Percentiles rank a stretch among this genome's conserved stretches.
Evolutionary conservation across 495 filamentous ascomycete genomes (phyloP).

Genomic region (Penicillium coprophilum): DNA sequence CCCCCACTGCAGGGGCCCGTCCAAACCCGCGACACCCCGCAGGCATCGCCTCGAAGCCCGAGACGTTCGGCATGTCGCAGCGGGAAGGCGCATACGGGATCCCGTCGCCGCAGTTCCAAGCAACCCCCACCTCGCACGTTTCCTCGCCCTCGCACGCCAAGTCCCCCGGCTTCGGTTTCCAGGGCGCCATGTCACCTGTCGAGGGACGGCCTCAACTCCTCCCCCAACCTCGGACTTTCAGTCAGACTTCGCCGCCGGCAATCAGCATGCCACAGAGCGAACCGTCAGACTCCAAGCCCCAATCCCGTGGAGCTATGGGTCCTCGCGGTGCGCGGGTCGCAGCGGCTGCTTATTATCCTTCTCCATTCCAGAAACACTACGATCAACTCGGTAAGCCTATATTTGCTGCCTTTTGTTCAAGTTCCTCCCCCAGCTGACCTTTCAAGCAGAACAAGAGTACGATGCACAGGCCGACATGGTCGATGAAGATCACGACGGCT

Average conservation of each 20-base stretch:
- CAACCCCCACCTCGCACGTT: conserved; percentile 79
- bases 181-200: conserved; percentile 68
- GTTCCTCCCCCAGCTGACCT: conserved; percentile 19
- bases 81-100: conserved; percentile 50
- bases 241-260: conserved; percentile 38
- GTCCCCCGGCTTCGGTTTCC: conserved; percentile 68
- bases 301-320: conserved; percentile 22
- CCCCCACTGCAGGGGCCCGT: conserved; percentile 28
- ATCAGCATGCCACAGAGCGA: conserved; percentile 47
- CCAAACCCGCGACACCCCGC: conserved; percentile 66
- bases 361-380: conserved; percentile 89
- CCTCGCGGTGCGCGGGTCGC: conserved; percentile 39
- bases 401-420: background rate
- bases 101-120: conserved; percentile 63
- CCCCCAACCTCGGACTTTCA: conserved; percentile 43
- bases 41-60: conserved; percentile 69
- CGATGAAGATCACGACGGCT: conserved; percentile 77
- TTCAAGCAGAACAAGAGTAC: conserved; percentile 89
- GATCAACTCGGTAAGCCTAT: conserved; percentile 89
- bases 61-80: conserved; percentile 56
- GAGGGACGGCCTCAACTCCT: conserved; percentile 55
- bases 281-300: conserved; percentile 37
- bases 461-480: conserved; percentile 94
- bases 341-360: conserved; percentile 67
- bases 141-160: conserved; percentile 72